Percentiles rank a stretch among this genome's conserved stretches.
These are phyloP conservation scores for Diaporthe nobilis DNA, from an alignment of 2,329 filamentous ascomycete genomes.

Conservation along the genomic window DNA sequence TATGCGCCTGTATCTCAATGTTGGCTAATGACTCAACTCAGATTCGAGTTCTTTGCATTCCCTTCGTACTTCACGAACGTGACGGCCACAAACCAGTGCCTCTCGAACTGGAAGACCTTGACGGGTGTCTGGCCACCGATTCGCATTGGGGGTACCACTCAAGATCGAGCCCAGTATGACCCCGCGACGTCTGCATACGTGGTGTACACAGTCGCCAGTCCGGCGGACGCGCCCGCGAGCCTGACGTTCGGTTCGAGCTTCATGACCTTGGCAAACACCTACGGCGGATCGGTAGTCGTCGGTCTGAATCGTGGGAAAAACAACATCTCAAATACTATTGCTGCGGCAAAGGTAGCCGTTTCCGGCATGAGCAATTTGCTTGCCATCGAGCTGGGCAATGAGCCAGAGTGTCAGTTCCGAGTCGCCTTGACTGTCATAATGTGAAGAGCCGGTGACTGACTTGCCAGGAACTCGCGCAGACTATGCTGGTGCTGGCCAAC, in stretches of 20 bases:
- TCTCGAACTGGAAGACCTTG: constrained; percentile 64
- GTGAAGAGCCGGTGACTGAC: constrained; percentile 1
- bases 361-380: constrained; percentile 62
- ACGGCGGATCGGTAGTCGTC: constrained; percentile 64
- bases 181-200: constrained; percentile 60
- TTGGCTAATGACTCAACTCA: constrained; percentile 43
- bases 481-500: constrained; percentile 53
- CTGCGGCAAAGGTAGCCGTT: constrained; percentile 62
- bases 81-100: constrained; percentile 63
- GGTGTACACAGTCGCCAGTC: constrained; percentile 62
- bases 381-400: constrained; percentile 70
- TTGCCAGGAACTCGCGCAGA: constrained; percentile 46
- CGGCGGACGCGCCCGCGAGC: constrained; percentile 62
- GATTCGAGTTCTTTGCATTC: constrained; percentile 70
- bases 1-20: too few species aligned
- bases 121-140: constrained; percentile 67
- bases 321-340: constrained; percentile 67
- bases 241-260: constrained; percentile 68
- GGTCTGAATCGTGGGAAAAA: constrained; percentile 69
- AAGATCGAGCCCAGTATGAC: constrained; percentile 69
- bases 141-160: constrained; percentile 71
- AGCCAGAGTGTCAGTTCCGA: constrained; percentile 65
- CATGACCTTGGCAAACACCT: constrained; percentile 63
- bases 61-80: constrained; percentile 68
- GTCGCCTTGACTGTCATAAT: background rate